Conservation (phyloP, 2,329 filamentous ascomycete species). For the Stagonosporopsis chrysanthemi region DNA sequence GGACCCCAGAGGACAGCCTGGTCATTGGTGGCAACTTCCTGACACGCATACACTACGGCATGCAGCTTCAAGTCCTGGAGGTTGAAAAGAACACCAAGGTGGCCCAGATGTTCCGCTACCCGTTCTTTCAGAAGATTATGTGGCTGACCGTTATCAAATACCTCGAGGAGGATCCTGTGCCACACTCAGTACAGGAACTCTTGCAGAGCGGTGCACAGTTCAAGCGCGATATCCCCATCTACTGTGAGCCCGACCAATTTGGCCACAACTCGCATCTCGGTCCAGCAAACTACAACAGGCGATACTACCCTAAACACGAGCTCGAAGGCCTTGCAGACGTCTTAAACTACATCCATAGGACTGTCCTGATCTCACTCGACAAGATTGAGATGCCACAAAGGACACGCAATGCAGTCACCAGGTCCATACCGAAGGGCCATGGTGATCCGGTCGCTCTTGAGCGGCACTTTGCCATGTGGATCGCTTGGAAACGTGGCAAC, state of each 20-base stretch:
- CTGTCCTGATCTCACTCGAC: conserved; percentile 67
- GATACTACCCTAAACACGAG: conserved; percentile 70
- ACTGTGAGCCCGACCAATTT: conserved; percentile 65
- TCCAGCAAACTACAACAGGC: conserved; percentile 63
- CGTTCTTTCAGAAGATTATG: conserved; percentile 73
- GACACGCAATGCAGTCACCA: conserved; percentile 65
- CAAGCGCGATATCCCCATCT: conserved; percentile 62
- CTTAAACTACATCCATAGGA: conserved; percentile 67
- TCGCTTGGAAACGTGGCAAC: conserved; percentile 72
- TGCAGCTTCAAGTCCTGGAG: conserved; percentile 70
- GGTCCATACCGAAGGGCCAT: conserved; percentile 68
- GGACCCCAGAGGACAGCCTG: conserved; percentile 73
- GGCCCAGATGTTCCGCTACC: conserved; percentile 70
- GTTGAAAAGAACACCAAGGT: conserved; percentile 74
- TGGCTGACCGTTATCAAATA: conserved; percentile 73
- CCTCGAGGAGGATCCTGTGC: conserved; percentile 69
- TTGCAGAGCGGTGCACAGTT: conserved; percentile 65
- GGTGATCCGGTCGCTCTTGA: conserved; percentile 68
- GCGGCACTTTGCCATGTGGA: conserved; percentile 69
- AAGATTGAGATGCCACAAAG: conserved; percentile 68
- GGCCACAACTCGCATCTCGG: conserved; percentile 60
- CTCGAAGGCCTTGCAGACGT: conserved; percentile 67
- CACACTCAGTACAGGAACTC: conserved; percentile 61
- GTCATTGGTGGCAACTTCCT: conserved; percentile 77
- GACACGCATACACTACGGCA: conserved; percentile 69